Percentiles rank a stretch among this genome's conserved stretches.
Conservation (phyloP, 192 early-diverging fungal species). For the Gryganskiella cystojenkinii region DNA sequence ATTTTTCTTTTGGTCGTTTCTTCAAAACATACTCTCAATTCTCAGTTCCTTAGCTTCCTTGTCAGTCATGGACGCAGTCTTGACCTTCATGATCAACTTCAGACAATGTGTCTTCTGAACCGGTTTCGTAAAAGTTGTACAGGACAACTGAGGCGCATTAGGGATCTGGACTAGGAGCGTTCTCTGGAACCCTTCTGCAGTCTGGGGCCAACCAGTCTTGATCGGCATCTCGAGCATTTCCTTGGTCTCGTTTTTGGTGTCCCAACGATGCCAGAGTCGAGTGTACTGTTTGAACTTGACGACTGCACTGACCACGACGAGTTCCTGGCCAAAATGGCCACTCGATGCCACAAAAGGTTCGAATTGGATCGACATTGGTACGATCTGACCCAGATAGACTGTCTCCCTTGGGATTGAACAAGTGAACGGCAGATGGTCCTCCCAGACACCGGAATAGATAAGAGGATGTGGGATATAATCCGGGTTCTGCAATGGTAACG, state of each 20-base stretch:
- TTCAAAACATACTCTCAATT: slow-evolving; percentile 39
- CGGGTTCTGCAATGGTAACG: slow-evolving; percentile 14
- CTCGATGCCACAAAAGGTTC: slow-evolving; percentile 24
- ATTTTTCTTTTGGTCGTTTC: no score
- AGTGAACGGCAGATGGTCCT: slow-evolving; percentile 21
- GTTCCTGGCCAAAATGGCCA: slow-evolving; percentile 29
- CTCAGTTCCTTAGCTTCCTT: slow-evolving; percentile 32
- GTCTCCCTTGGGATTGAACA: slow-evolving; percentile 21
- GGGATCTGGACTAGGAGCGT: slow-evolving; percentile 25
- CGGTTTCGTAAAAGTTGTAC: slow-evolving; percentile 23
- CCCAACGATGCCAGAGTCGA: slow-evolving; percentile 29
- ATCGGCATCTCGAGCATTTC: slow-evolving; percentile 16
- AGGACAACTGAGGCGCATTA: slow-evolving; percentile 29
- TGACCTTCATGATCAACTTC: slow-evolving; percentile 38
- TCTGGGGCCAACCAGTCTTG: slow-evolving; percentile 16
- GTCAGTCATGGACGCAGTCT: slow-evolving; percentile 21
- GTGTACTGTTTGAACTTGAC: slow-evolving; percentile 46
- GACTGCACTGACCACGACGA: slow-evolving; percentile 22
- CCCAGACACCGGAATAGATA: slow-evolving; percentile 25
- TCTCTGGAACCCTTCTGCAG: slow-evolving; percentile 16
- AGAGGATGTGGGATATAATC: slow-evolving; percentile 12
- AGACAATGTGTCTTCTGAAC: slow-evolving; percentile 41
- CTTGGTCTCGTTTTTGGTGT: slow-evolving; percentile 39
- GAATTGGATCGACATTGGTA: slow-evolving; percentile 27
- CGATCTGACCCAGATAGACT: slow-evolving; percentile 11